These are phyloP conservation scores for Colletotrichum abscissum DNA, from an alignment of 2,329 filamentous ascomycete genomes.

Conservation along the genomic window DNA sequence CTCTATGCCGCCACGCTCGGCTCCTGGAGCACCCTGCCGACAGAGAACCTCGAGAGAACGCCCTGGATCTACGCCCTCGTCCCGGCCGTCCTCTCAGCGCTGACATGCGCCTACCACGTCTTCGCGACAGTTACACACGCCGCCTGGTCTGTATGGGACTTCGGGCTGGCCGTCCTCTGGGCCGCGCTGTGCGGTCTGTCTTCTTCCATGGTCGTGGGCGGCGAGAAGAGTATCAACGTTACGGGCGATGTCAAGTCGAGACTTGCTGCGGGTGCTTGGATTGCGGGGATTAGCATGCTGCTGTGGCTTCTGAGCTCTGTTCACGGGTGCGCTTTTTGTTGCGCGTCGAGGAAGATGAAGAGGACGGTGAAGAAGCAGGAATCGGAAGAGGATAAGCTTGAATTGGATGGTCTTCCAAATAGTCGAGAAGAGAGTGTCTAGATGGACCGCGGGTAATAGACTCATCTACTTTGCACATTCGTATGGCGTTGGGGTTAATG, in stretches of 20 bases:
- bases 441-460: not conserved
- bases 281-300: slow-evolving; percentile 20
- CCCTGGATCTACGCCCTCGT: slow-evolving; percentile 31
- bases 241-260: not conserved
- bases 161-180: slow-evolving; percentile 25
- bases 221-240: not conserved
- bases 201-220: not conserved
- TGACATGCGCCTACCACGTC: slow-evolving; percentile 22
- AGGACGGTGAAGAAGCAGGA: not conserved
- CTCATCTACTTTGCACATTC: not conserved
- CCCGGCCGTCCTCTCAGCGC: slow-evolving; percentile 8
- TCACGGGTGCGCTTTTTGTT: slow-evolving; percentile 16
- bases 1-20: slow-evolving; percentile 28
- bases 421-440: not conserved
- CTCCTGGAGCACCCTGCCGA: not conserved
- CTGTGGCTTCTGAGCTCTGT: slow-evolving; percentile 16
- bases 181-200: slow-evolving; percentile 28
- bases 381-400: not conserved
- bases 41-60: not conserved
- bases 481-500: not conserved
- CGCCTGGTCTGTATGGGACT: slow-evolving; percentile 31
- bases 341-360: slow-evolving; percentile 9
- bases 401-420: not conserved
- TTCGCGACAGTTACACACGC: slow-evolving; percentile 27
- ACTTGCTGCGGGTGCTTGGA: slow-evolving; percentile 21